Percentiles rank a stretch among this genome's conserved stretches.
These are phyloP conservation scores for Sordariomycetes sp. DNA, from an alignment of 2,329 filamentous ascomycete genomes.

Conservation along the genomic window DNA sequence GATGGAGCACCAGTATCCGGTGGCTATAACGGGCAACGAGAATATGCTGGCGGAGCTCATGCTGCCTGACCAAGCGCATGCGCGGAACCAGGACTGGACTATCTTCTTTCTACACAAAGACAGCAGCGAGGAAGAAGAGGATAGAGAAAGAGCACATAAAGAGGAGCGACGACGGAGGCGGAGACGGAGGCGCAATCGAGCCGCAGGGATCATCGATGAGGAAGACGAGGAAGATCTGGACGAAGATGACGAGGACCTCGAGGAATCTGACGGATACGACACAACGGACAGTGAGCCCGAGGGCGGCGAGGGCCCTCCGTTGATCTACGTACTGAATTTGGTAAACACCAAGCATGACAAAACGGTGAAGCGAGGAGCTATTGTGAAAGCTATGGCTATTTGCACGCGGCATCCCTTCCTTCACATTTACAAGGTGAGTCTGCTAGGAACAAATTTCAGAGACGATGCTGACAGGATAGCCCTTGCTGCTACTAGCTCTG, in stretches of 20 bases:
- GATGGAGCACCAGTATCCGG: slow-evolving; percentile 97
- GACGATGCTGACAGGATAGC: slow-evolving; percentile 37
- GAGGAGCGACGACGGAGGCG: slow-evolving; percentile 41
- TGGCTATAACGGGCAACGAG: slow-evolving; percentile 91
- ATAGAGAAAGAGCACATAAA: slow-evolving; percentile 54
- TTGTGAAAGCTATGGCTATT: slow-evolving; percentile 98
- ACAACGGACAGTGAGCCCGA: slow-evolving; percentile 55
- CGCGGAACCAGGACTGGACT: slow-evolving; percentile 95
- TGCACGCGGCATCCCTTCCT: slow-evolving; percentile 95
- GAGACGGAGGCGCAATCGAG: slow-evolving; percentile 40
- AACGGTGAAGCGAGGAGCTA: slow-evolving; percentile 81
- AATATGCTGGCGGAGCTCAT: slow-evolving; percentile 98
- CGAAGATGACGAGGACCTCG: slow-evolving; percentile 36
- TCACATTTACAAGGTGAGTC: slow-evolving; percentile 87
- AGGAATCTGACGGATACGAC: slow-evolving; percentile 40
- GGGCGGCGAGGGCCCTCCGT: slow-evolving; percentile 71
- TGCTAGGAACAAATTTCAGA: not conserved
- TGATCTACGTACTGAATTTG: slow-evolving; percentile 94
- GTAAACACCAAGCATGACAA: slow-evolving; percentile 98
- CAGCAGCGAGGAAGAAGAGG: slow-evolving; percentile 73
- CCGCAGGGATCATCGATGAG: slow-evolving; percentile 37
- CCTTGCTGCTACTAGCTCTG: slow-evolving; percentile 77
- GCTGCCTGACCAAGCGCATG: slow-evolving; percentile 93
- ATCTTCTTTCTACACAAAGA: slow-evolving; percentile 99
- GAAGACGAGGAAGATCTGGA: slow-evolving; percentile 30